phyloP scores from a whole-genome alignment of 768 basidiomycete species.

The Dentipellis fragilis region DNA sequence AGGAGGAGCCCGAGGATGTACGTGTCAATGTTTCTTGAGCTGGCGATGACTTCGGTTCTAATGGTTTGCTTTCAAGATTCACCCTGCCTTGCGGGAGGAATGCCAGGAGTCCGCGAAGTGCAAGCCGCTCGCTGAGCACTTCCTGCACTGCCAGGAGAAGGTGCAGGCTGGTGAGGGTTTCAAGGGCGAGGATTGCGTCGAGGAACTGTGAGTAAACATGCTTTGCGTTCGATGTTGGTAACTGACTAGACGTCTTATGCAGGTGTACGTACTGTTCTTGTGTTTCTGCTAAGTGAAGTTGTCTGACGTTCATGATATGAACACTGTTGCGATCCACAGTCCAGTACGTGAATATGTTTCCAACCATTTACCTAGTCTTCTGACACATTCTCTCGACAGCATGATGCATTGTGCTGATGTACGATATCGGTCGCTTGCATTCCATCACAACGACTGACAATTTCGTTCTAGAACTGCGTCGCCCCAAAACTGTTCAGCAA shows the following conservation, averaged over 20 bases:
- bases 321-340: slow-evolving; percentile 26
- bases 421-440: slow-evolving; percentile 23
- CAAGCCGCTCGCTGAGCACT: slow-evolving; percentile 64
- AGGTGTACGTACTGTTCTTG: slow-evolving; percentile 17
- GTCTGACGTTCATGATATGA: background rate
- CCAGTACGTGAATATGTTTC: slow-evolving; percentile 45
- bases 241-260: background rate
- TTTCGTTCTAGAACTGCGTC: slow-evolving; percentile 32
- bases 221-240: background rate
- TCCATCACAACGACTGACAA: background rate
- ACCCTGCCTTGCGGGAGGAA: slow-evolving; percentile 66
- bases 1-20: slow-evolving; percentile 75
- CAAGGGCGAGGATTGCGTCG: slow-evolving; percentile 88
- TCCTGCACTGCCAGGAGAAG: slow-evolving; percentile 86
- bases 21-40: slow-evolving; percentile 22
- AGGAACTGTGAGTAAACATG: slow-evolving; percentile 62
- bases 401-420: slow-evolving; percentile 94
- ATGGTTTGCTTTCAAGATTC: slow-evolving; percentile 32
- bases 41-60: no score
- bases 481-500: slow-evolving; percentile 80
- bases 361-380: background rate
- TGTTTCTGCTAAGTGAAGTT: background rate
- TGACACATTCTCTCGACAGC: slow-evolving; percentile 26
- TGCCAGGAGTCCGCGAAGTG: slow-evolving; percentile 63
- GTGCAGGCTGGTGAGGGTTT: slow-evolving; percentile 73